Evolutionary conservation across 2,329 filamentous ascomycete species (phyloP).

Genomic region (Aspergillus pseudoglaucus): DNA sequence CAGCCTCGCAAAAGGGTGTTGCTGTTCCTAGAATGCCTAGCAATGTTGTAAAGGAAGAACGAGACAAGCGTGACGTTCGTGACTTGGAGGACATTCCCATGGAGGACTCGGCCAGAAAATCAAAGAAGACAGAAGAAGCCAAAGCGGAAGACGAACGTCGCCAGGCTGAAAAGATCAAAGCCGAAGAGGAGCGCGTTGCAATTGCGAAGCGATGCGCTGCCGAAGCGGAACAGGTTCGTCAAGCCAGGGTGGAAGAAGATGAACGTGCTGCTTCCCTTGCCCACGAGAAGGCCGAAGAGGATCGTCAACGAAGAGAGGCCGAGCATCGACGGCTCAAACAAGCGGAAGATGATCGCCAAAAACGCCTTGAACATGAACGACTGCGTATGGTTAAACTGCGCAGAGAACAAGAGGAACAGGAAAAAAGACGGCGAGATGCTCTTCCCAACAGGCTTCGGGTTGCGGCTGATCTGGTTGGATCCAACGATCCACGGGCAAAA

Average conservation of each 20-base stretch:
- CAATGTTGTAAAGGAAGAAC: slow-evolving; percentile 25
- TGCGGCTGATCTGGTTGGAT: slow-evolving; percentile 40
- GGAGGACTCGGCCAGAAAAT: slow-evolving; percentile 18
- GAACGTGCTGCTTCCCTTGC: slow-evolving; percentile 28
- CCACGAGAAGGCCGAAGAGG: slow-evolving; percentile 39
- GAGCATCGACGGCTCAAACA: slow-evolving; percentile 38
- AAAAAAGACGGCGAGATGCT: slow-evolving; percentile 40
- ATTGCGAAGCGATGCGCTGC: slow-evolving; percentile 24
- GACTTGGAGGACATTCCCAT: slow-evolving; percentile 25
- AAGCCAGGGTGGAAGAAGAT: slow-evolving; percentile 31
- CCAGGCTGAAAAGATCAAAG: slow-evolving; percentile 19
- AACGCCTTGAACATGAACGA: slow-evolving; percentile 37
- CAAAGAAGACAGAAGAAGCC: slow-evolving; percentile 1
- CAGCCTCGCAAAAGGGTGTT: slow-evolving; percentile 7
- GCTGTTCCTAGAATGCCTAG: slow-evolving; percentile 12
- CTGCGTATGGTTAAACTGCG: slow-evolving; percentile 38
- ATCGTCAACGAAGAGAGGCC: slow-evolving; percentile 36
- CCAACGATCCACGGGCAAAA: slow-evolving; percentile 36
- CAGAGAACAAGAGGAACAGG: slow-evolving; percentile 40
- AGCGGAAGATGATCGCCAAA: slow-evolving; percentile 42
- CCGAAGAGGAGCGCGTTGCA: slow-evolving; percentile 23
- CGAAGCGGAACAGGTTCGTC: slow-evolving; percentile 25
- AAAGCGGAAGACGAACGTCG: slow-evolving; percentile 12
- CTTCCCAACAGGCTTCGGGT: slow-evolving; percentile 40
- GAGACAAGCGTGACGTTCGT: slow-evolving; percentile 19